Evolutionary conservation across 352 stramenopile genomes (phyloP), one percentile per base, ranked within the genome.

Genomic region (Phytophthora pisi): DNA sequence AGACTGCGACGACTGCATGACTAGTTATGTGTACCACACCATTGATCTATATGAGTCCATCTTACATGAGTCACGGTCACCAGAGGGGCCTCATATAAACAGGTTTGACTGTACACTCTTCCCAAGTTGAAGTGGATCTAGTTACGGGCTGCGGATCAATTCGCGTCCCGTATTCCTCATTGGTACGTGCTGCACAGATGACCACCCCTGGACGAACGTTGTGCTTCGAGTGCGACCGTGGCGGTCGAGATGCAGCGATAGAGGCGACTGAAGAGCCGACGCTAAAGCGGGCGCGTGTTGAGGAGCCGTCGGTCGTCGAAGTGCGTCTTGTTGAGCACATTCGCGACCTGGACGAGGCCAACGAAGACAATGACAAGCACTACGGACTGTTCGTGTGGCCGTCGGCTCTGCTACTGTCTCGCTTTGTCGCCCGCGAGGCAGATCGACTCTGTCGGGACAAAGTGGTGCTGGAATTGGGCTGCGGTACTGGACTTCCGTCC

Each of bases 301-400:
- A 5, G 11, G 36, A 67, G 8, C 13, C 34, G 20, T 68, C 34
- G 8, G 49, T 50, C 15, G 81, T 81, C 5, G 46, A 66, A 3
- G 78, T 90, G 47, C 70, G 43, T 45, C 73, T 92, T 46, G 74
- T 88, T 11, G 81, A 92, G 59, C 47, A 84, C 30, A 90, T 92
- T 70, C 66, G 79, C 18, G 60, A 80, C 47, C 56, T 87, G 7
- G 63, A 74, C 23, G 40, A 76, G 26, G 67, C 70, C 3, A 74
- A 81, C n/a, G 67, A 81, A 28, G 66, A 77, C 5, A 67, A 74
- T 18, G 69, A 81, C 20, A 80, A 85, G 30, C 68, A 90, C 57
- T 92, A 85, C 20, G 84, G 81, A 15, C 66, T 92, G 56, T 92
- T 92, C 51, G 52, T 92, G 18, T 92, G 84, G 84, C 81, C 84